Percentiles rank a stretch among this genome's conserved stretches.
Evolutionary conservation across 2,329 filamentous ascomycete genomes (phyloP).

Genomic region (Nigrospora osmanthi): DNA sequence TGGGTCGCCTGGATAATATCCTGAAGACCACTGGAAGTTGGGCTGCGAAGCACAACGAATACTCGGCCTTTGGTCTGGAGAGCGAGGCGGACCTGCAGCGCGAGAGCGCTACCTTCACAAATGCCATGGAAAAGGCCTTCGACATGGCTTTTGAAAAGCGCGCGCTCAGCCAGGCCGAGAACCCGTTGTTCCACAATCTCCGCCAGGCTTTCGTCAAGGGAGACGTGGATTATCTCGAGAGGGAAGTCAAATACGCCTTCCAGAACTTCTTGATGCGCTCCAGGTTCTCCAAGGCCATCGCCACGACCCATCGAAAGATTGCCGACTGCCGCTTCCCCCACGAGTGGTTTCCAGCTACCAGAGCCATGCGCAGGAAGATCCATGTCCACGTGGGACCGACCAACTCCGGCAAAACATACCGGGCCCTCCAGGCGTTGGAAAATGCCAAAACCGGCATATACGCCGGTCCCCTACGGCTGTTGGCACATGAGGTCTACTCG

Average conservation of each 20-base stretch:
- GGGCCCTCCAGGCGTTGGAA: constrained; percentile 80
- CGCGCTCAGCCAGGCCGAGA: constrained; percentile 29
- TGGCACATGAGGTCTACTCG: constrained; percentile 94
- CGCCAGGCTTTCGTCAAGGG: constrained; percentile 50
- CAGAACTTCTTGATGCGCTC: constrained; percentile 54
- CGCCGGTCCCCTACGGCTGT: constrained; percentile 77
- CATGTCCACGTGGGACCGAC: constrained; percentile 95
- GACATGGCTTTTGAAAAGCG: constrained; percentile 29
- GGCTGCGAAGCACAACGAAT: constrained; percentile 15
- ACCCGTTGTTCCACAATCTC: constrained; percentile 50
- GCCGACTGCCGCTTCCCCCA: constrained; percentile 82
- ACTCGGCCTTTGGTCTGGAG: constrained; percentile 25
- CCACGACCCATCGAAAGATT: constrained; percentile 53
- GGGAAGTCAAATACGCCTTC: constrained; percentile 61
- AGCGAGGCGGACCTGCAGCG: constrained; percentile 32
- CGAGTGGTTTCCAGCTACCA: constrained; percentile 87
- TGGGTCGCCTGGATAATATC: constrained; percentile 25
- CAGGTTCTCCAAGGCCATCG: constrained; percentile 46
- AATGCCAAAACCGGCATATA: constrained; percentile 72
- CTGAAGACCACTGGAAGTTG: constrained; percentile 19
- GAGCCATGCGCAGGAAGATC: constrained; percentile 71
- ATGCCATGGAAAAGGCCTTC: constrained; percentile 36
- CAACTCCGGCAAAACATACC: constrained; percentile 97
- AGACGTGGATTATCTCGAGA: constrained; percentile 41
- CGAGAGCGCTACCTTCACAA: constrained; percentile 37